Evolutionary conservation across 306 rosid species (phyloP).

Genomic region (Prunus salicina): DNA sequence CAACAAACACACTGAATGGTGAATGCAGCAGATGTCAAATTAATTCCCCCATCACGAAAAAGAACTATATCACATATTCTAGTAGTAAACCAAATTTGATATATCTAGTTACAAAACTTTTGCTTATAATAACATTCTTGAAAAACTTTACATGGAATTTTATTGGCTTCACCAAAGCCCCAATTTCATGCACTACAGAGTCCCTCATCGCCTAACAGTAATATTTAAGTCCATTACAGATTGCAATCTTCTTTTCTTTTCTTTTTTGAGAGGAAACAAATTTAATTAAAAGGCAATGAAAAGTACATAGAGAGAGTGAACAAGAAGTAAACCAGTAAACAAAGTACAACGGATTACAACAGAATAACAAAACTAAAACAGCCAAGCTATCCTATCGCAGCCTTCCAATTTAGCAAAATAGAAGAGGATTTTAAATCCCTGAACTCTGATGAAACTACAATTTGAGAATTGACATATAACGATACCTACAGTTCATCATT

Average conservation of each 20-base stretch:
- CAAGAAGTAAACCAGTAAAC: too few species aligned
- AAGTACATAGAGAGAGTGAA: too few species aligned
- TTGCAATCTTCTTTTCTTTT: too few species aligned
- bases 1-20: slow-evolving; percentile 26
- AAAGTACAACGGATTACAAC: too few species aligned
- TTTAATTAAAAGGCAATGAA: too few species aligned
- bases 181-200: not conserved
- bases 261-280: too few species aligned
- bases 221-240: not conserved
- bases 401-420: too few species aligned
- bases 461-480: not conserved
- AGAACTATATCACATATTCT: not conserved
- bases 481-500: not conserved
- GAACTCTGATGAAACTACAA: not conserved
- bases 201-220: not conserved
- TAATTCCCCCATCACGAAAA: not conserved
- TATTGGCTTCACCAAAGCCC: not conserved
- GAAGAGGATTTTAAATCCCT: too few species aligned
- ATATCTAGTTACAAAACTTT: not conserved
- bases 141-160: not conserved
- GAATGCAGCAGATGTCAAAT: not conserved
- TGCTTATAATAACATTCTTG: not conserved
- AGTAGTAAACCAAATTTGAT: not conserved
- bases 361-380: too few species aligned
- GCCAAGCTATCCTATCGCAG: too few species aligned